Evolutionary conservation across 2,329 filamentous ascomycete species (phyloP).

Genomic region (Fusarium udum): DNA sequence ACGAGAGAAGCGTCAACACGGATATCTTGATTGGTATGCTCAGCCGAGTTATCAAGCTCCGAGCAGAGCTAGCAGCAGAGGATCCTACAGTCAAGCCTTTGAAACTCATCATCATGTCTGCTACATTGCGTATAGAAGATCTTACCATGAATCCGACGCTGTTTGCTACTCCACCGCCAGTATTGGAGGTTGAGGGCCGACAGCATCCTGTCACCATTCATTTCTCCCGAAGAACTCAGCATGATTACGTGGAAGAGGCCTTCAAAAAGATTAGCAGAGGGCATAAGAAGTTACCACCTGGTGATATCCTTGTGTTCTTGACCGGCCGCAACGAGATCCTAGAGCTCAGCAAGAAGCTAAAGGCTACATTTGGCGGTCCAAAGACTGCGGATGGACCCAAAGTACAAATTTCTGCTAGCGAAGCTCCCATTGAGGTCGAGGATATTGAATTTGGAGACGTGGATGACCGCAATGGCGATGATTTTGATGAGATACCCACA

Average conservation of each 20-base stretch:
- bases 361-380: conserved; percentile 70
- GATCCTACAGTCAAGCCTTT: conserved; percentile 77
- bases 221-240: conserved; percentile 82
- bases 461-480: conserved; percentile 70
- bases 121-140: conserved; percentile 89
- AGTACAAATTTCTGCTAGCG: conserved; percentile 78
- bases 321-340: conserved; percentile 94
- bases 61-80: conserved; percentile 77
- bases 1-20: conserved; percentile 96
- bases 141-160: conserved; percentile 85
- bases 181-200: conserved; percentile 89
- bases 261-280: conserved; percentile 88
- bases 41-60: conserved; percentile 87
- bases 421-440: conserved; percentile 83
- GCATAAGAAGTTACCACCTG: conserved; percentile 88
- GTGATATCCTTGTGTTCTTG: conserved; percentile 91
- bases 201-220: conserved; percentile 92
- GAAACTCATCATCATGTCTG: conserved; percentile 98
- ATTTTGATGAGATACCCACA: conserved; percentile 68
- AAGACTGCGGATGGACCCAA: conserved; percentile 68
- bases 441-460: conserved; percentile 83
- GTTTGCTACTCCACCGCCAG: conserved; percentile 80
- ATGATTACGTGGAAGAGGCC: conserved; percentile 90
- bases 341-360: conserved; percentile 81
- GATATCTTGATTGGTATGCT: conserved; percentile 98